Conservation (phyloP, 192 early-diverging fungal species). For the Pilaira anomala region DNA sequence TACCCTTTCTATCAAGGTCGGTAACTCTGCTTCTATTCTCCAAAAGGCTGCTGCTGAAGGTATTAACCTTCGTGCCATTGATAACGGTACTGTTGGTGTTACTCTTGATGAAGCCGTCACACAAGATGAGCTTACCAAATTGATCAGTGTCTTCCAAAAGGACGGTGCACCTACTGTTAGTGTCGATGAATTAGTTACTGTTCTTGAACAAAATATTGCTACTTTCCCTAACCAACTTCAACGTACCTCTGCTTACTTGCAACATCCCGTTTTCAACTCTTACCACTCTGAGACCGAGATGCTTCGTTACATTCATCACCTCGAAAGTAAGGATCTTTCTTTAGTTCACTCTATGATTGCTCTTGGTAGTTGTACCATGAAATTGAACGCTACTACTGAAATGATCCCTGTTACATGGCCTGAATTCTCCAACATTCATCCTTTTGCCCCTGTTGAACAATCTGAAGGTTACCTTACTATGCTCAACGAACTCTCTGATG, state of each 20-base stretch:
- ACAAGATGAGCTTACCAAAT: conserved; percentile 74
- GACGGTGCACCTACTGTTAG: conserved; percentile 49
- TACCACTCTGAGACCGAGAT: conserved; percentile 99
- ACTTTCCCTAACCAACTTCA: conserved; percentile 60
- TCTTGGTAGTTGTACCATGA: conserved; percentile 99
- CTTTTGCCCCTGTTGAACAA: conserved; percentile 94
- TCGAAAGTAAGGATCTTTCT: conserved; percentile 98
- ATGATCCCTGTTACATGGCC: conserved; percentile 99
- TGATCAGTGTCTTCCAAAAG: conserved; percentile 78
- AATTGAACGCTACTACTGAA: conserved; percentile 98
- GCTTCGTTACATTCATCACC: conserved; percentile 91
- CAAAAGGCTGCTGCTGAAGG: conserved; percentile 66
- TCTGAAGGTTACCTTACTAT: conserved; percentile 90
- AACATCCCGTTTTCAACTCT: conserved; percentile 92
- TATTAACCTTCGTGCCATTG: conserved; percentile 89
- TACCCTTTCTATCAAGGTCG: conserved; percentile 83
- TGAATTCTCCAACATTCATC: conserved; percentile 93
- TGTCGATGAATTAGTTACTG: conserved; percentile 49
- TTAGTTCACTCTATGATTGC: conserved; percentile 99
- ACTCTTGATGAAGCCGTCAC: conserved; percentile 92
- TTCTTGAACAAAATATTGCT: conserved; percentile 41
- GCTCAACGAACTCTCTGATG: conserved; percentile 84
- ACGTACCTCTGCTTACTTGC: conserved; percentile 76
- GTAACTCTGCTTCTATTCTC: conserved; percentile 62
- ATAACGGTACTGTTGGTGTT: conserved; percentile 73